Base-by-base conservation (phyloP, 148 eudicot genomes). In the Gaultheria prostrata region DNA sequence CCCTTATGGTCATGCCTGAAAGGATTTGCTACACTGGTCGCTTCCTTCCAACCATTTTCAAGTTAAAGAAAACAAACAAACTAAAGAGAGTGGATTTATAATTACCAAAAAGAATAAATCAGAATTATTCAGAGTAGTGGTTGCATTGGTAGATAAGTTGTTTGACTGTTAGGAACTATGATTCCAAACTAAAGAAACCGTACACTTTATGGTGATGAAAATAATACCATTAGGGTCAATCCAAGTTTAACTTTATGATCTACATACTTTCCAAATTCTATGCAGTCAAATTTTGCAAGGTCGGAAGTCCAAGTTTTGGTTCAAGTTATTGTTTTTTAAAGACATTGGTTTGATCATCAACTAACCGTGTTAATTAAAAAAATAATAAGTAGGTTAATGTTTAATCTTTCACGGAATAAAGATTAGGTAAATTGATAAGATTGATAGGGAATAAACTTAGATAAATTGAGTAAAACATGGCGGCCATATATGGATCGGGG, bases 91-190 rank as follows among this genome's bases (percentile, higher is more conserved):
- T 35, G 39, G 39, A 35, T 35, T 35, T 35, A 35, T 5, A 35
- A 35, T 35, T 35, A 35, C 39, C 39, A 35, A 35, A 35, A 35
- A 35, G 39, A 35, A 35, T 35, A 35, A 35, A 35, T 3, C 39
- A 35, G 39, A 14, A 6, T 30, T 35, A 75, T 45, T 3, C n/a
- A 10, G 49, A 72, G 2, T 17, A 9, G 43, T 18, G 78, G 54
- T n/a, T n/a, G n/a, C n/a, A n/a, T n/a, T 43, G 28, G 14, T 4
- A 75, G 51, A 46, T 46, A 30, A 75, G 30, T 72, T 21, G 78
- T 43, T 75, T 75, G 78, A 75, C 54, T 75, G 78, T 43, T 75
- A 75, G 78, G 78, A n/a, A 46, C 12, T 74, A 20, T n/a, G 78
- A 43, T 46, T 75, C 54, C 48, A 39, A 6, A 73, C 20, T 35